A percentile compares a stretch with the other conserved stretches of the same genome.
These are phyloP conservation scores for Crithidia expoeki DNA, from an alignment of 208 protist genomes.

Conservation along the genomic window DNA sequence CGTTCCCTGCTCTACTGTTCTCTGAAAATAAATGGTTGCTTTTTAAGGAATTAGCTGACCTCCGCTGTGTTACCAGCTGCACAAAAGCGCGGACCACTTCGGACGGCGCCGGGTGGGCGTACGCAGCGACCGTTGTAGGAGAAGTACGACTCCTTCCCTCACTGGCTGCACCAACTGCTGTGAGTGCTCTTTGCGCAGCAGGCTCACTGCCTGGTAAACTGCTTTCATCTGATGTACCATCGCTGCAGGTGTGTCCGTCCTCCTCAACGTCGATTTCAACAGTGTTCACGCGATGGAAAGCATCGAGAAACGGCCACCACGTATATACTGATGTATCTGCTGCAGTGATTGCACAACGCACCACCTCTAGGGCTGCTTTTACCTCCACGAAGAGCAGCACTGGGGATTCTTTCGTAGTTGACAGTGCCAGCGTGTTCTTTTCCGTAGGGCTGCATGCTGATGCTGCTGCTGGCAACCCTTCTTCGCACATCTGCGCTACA, in stretches of 20 bases:
- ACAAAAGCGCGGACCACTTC: slow-evolving; percentile 4
- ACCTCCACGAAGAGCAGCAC: slow-evolving; percentile 18
- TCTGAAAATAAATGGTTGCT: too few species aligned
- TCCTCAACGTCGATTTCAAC: neutral
- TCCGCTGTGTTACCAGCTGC: slow-evolving; percentile 6
- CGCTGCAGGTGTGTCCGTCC: neutral
- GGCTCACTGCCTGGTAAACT: too few species aligned
- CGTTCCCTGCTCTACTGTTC: too few species aligned
- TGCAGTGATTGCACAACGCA: slow-evolving; percentile 1
- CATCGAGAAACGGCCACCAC: slow-evolving; percentile 5
- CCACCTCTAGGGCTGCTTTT: slow-evolving; percentile 22
- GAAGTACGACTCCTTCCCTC: neutral
- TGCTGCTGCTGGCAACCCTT: neutral
- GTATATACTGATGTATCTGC: neutral
- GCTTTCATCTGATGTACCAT: too few species aligned
- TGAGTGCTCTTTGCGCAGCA: too few species aligned
- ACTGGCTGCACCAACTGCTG: neutral
- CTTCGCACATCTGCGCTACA: neutral
- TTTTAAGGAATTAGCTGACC: too few species aligned
- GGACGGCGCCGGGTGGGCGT: slow-evolving; percentile 9
- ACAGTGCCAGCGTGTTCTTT: too few species aligned
- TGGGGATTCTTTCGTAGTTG: too few species aligned
- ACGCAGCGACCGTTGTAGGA: neutral
- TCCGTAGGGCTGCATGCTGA: too few species aligned
- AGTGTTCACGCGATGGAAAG: neutral